Percentiles rank a stretch among this genome's conserved stretches.
Conservation (phyloP, 352 stramenopile genomes). For the Globisporangium nunn region DNA sequence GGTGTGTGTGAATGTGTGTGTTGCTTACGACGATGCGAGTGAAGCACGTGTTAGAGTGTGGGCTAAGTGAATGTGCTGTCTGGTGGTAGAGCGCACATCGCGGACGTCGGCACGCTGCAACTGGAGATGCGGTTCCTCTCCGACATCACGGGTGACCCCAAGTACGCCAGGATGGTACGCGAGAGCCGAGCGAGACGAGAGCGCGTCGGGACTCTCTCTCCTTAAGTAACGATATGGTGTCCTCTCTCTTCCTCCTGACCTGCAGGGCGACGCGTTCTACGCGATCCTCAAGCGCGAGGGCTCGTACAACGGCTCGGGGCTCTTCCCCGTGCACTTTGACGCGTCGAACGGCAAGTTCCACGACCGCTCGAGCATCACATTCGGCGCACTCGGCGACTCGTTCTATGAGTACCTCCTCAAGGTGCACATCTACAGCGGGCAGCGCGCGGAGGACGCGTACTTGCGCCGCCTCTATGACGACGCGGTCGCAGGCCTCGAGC, state of each 20-base stretch:
- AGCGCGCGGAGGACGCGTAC: slow-evolving; percentile 49
- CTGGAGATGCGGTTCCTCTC: slow-evolving; percentile 79
- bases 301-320: slow-evolving; percentile 66
- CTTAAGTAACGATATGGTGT: neutral
- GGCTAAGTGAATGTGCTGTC: too few relatives aligned
- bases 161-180: slow-evolving; percentile 58
- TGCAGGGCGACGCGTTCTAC: slow-evolving; percentile 73
- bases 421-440: slow-evolving; percentile 94
- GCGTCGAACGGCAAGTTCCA: slow-evolving; percentile 23
- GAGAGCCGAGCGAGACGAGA: neutral
- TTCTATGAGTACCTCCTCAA: slow-evolving; percentile 99
- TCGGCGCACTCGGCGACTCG: slow-evolving; percentile 93
- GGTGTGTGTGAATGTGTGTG: slow-evolving; percentile 13
- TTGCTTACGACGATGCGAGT: neutral
- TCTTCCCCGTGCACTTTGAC: slow-evolving; percentile 87
- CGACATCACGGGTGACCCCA: slow-evolving; percentile 64
- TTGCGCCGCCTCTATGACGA: slow-evolving; percentile 91
- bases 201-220: neutral
- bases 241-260: neutral
- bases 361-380: slow-evolving; percentile 54
- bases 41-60: neutral
- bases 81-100: slow-evolving; percentile 49
- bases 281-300: slow-evolving; percentile 60
- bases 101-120: slow-evolving; percentile 80
- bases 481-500: slow-evolving; percentile 90